Evolutionary conservation across 2,329 filamentous ascomycete species (phyloP), one percentile per base, ranked within the genome.

Genomic region (Tolypocladium nubicola): DNA sequence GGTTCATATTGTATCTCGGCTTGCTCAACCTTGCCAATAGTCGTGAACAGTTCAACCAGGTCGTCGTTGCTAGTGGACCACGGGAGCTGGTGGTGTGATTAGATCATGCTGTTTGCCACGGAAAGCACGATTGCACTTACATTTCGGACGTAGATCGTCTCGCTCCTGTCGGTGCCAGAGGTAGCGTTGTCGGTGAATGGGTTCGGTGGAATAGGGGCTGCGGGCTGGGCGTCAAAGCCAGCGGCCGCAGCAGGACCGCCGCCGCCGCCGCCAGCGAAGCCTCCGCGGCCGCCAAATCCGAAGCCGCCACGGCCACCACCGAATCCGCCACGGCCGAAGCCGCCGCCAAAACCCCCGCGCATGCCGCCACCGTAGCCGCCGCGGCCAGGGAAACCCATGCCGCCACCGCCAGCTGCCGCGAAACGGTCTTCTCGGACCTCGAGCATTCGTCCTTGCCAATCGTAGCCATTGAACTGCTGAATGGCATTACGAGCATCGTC

Each of bases 11-110:
- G 94, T 58, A 99, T 97, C 75, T 99, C 94, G n/a, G 94, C 94
- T 67, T 94, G 91, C 67, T 97, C 91, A 59, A 99, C 94, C 73
- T 96, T 96, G 62, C 94, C 94, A 68, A 99, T 99, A 13, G 94
- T 99, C 21, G 89, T 92, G 78, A 99, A 99, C 23, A 99, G 82
- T 71, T 99, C 94, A 58, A 97, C 85, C 33, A 99, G 79, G 72
- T 99, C 94, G 61, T 99, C 94, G 69, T 99, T 97, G 78, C 92
- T 97, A 19, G 94, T 99, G 35, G 94, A 97, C 94, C 94, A 99
- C 14, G 94, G 94, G 61, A 99, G 84, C 92, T 96, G 66, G 47
- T 52, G 54, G 40, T 19, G 67, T 61, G 67, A 56, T 67, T 57
- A 68, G 61, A 39, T 26, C 30, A 14, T 35, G 30, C 2, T 39